Conservation (phyloP, 2,329 filamentous ascomycete species). For the Colletotrichum limetticola region DNA sequence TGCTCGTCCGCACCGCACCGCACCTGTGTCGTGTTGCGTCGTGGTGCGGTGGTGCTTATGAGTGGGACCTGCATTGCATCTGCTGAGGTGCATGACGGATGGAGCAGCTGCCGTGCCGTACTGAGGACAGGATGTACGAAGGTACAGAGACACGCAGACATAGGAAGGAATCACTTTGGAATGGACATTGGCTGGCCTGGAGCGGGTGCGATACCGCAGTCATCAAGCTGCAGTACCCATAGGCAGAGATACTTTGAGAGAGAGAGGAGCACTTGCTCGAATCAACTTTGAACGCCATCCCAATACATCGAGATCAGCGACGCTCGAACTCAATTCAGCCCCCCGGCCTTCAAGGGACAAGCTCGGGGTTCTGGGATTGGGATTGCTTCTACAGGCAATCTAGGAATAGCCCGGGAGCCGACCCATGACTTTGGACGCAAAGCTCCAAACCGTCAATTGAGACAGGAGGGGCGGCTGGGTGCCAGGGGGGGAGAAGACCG, state of each 20-base stretch:
- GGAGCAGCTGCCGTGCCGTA: neutral
- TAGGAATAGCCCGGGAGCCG: neutral
- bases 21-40: constrained; percentile 13
- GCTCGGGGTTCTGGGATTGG: neutral
- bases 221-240: neutral
- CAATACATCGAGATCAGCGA: neutral
- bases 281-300: neutral
- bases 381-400: neutral
- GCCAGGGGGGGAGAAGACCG: neutral
- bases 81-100: constrained; percentile 24
- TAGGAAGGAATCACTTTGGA: neutral
- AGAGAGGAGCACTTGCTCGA: neutral
- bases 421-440: constrained; percentile 4
- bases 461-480: neutral
- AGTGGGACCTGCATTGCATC: constrained; percentile 27
- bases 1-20: constrained; percentile 2
- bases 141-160: too few relatives aligned
- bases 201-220: neutral
- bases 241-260: neutral
- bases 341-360: neutral
- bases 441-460: neutral
- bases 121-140: neutral
- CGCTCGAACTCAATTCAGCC: constrained; percentile 2
- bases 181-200: neutral
- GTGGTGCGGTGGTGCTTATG: constrained; percentile 10